Conservation (phyloP, 2,329 filamentous ascomycete species). For the Kalmusia sp. region DNA sequence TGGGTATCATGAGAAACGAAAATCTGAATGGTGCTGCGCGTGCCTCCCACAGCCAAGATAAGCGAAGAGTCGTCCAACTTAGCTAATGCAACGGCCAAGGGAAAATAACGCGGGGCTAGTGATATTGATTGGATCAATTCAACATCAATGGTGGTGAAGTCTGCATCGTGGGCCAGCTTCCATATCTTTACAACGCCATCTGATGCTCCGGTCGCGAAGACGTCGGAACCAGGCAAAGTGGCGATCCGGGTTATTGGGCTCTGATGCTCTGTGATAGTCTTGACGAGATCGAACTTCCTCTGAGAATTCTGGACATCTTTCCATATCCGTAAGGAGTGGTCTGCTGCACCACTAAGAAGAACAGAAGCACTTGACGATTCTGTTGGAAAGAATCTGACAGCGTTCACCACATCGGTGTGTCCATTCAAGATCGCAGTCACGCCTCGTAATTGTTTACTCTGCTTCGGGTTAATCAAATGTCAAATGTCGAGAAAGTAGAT, state of each 20-base stretch:
- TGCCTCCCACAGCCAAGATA: constrained; percentile 85
- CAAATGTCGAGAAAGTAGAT: not conserved
- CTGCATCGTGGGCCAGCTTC: constrained; percentile 59
- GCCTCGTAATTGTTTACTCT: constrained; percentile 61
- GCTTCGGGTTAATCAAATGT: constrained; percentile 17
- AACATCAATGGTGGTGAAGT: constrained; percentile 30
- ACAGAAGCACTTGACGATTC: constrained; percentile 58
- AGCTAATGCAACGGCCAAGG: constrained; percentile 76
- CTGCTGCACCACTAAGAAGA: constrained; percentile 81
- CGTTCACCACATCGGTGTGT: constrained; percentile 82
- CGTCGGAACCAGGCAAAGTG: constrained; percentile 50
- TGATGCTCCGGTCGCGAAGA: constrained; percentile 67
- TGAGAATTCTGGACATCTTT: constrained; percentile 32
- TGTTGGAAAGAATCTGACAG: constrained; percentile 75
- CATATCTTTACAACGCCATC: constrained; percentile 72
- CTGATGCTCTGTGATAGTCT: constrained; percentile 70
- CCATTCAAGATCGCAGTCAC: constrained; percentile 73
- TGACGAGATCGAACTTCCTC: constrained; percentile 49
- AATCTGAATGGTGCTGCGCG: constrained; percentile 80
- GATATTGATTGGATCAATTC: constrained; percentile 63
- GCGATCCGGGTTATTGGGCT: constrained; percentile 74
- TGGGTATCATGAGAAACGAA: constrained; percentile 66
- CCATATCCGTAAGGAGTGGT: constrained; percentile 76
- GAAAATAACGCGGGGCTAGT: constrained; percentile 80
- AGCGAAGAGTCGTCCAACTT: constrained; percentile 64